Base-by-base conservation (phyloP, 345 rosid species). In the Nasturtium officinale region DNA sequence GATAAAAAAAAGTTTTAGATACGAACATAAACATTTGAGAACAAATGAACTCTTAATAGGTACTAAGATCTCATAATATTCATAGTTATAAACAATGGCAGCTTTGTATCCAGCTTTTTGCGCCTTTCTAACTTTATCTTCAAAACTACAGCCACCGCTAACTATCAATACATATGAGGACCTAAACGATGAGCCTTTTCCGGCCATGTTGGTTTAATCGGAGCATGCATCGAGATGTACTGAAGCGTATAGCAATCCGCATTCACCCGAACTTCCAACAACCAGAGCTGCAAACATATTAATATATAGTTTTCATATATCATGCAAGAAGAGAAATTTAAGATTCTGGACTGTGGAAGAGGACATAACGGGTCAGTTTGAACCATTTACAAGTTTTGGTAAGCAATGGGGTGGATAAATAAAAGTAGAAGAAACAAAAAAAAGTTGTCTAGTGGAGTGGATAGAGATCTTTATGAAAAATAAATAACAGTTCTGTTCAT, bases 111-210 rank as follows among this genome's bases (percentile, higher is more conserved):
- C 89, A 7, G 91, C 90, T 76, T 82, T 82, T 20, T 92, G 93
- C 4, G 84, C 98, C 7, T 74, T 84, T 68, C 91, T 85, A 74
- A 89, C 85, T 84, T 92, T 90, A 8, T 86, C 85, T 63, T 92
- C 93, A 21, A 89, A 90, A 78, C 84, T 81, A 78, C 96, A 92
- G 6, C 84, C 88, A 58, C 91, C 96, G 71, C 90, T 83, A 38
- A 84, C 47, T 42, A 87, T 81, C 84, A 92, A 73, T 46, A 79
- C 86, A 57, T 83, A 92, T 1, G 82, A 77, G 1, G 88, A 78
- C 73, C 77, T 71, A 40, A 18, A 7, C 55, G 78, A 80, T 9
- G 71, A 68, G 70, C 16, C 40, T 0, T 63, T 60, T 25, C 68
- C 79, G 4, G 72, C 82, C 43, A 68, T 65, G 77, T 84, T 87